phyloP scores from a whole-genome alignment of 2,329 filamentous ascomycete species.

The Clarireedia monteithiana region DNA sequence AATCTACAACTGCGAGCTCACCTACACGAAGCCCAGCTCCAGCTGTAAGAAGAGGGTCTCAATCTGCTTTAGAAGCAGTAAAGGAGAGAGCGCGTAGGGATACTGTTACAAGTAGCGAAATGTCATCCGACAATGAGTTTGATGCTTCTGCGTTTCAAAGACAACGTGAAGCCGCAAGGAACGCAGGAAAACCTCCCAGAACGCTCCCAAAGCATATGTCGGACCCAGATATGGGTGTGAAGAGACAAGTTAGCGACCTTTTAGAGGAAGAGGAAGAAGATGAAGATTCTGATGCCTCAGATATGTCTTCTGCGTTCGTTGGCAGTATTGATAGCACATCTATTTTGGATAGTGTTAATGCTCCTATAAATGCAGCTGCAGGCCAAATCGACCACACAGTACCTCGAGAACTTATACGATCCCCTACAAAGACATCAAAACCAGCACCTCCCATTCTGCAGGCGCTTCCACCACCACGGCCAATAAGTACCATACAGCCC shows the following conservation, averaged over 20 bases:
- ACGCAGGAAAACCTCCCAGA: conserved; percentile 46
- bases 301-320: conserved; percentile 57
- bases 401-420: conserved; percentile 50
- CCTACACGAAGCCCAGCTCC: conserved; percentile 42
- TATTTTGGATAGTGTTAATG: conserved; percentile 55
- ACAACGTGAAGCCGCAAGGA: conserved; percentile 52
- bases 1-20: conserved; percentile 65
- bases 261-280: conserved; percentile 42
- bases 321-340: conserved; percentile 64
- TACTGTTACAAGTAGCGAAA: conserved; percentile 74
- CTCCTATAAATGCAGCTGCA: conserved; percentile 46
- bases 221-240: conserved; percentile 36
- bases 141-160: conserved; percentile 59
- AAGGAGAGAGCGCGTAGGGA: conserved; percentile 64
- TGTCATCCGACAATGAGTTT: conserved; percentile 76
- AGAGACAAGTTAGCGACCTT: conserved; percentile 33
- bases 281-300: conserved; percentile 53
- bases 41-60: conserved; percentile 55
- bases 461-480: conserved; percentile 61
- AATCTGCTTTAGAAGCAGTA: conserved; percentile 61
- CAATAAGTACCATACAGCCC: conserved; percentile 60
- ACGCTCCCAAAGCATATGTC: conserved; percentile 45
- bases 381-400: conserved; percentile 56
- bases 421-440: conserved; percentile 57
- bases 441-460: conserved; percentile 50